These are phyloP conservation scores for Syzygium jambos DNA, from an alignment of 345 rosid species.

Conservation along the genomic window DNA sequence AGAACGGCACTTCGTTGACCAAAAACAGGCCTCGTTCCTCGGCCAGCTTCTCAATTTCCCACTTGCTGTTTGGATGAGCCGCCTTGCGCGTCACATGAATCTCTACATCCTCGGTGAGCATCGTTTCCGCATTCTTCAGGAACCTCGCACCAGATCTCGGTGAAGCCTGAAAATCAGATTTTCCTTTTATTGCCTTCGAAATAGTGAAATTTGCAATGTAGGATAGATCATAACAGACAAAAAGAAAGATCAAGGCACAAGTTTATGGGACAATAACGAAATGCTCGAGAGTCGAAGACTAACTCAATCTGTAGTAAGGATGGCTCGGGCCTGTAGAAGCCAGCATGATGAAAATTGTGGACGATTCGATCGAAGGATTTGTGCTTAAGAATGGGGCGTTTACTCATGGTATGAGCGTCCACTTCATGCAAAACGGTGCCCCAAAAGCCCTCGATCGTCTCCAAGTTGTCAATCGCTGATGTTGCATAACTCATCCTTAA, in stretches of 20 bases:
- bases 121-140: constrained; percentile 23
- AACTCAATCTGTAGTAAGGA: not conserved
- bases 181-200: not conserved
- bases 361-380: constrained; percentile 12
- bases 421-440: constrained; percentile 24
- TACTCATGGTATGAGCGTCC: constrained; percentile 13
- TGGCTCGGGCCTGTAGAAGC: not conserved
- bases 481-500: not conserved
- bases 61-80: constrained; percentile 24
- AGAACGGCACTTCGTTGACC: not conserved
- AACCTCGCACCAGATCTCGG: constrained; percentile 35
- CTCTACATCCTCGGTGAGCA: constrained; percentile 36
- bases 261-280: not conserved
- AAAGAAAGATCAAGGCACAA: not conserved
- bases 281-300: not conserved
- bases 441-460: constrained; percentile 1
- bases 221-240: not conserved
- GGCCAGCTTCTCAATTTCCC: constrained; percentile 32
- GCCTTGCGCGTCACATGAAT: constrained; percentile 51
- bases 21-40: not conserved
- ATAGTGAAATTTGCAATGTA: not conserved
- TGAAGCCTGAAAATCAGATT: constrained; percentile 16
- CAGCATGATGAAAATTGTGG: constrained; percentile 30
- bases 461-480: constrained; percentile 7
- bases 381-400: not conserved